These are phyloP conservation scores for Kalmanozyma brasiliensis DNA, from an alignment of 1,284 basidiomycete genomes.

Conservation along the genomic window DNA sequence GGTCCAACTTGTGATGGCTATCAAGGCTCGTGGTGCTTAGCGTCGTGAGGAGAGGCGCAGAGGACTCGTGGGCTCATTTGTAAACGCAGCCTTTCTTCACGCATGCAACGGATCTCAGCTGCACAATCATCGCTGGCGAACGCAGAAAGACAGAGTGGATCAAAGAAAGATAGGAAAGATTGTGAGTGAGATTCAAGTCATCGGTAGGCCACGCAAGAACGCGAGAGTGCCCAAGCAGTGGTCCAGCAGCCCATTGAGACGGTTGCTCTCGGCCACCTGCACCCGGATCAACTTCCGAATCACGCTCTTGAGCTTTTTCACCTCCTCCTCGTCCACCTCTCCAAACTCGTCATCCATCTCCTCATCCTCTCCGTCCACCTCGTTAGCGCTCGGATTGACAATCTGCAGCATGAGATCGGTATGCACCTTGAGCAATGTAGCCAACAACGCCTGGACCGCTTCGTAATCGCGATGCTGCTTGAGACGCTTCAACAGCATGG, in stretches of 20 bases:
- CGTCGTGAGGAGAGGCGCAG: too few relatives aligned
- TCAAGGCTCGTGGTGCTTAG: constrained; percentile 64
- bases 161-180: too few relatives aligned
- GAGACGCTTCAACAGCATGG: constrained; percentile 79
- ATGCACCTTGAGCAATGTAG: constrained; percentile 85
- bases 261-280: constrained; percentile 50
- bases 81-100: too few relatives aligned
- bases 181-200: too few relatives aligned
- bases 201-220: constrained; percentile 62
- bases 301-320: constrained; percentile 36
- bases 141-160: too few relatives aligned
- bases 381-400: constrained; percentile 73
- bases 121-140: too few relatives aligned
- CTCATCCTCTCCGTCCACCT: constrained; percentile 73
- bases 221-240: constrained; percentile 63
- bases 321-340: constrained; percentile 25
- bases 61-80: too few relatives aligned
- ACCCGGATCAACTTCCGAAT: constrained; percentile 47
- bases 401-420: constrained; percentile 72
- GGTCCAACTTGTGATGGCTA: constrained; percentile 66
- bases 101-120: too few relatives aligned
- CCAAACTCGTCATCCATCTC: constrained; percentile 17
- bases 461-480: constrained; percentile 89
- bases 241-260: constrained; percentile 58
- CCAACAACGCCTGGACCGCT: constrained; percentile 88